Evolutionary conservation across 2,329 filamentous ascomycete genomes (phyloP).

Genomic region (Magnaporthiopsis incrustans): DNA sequence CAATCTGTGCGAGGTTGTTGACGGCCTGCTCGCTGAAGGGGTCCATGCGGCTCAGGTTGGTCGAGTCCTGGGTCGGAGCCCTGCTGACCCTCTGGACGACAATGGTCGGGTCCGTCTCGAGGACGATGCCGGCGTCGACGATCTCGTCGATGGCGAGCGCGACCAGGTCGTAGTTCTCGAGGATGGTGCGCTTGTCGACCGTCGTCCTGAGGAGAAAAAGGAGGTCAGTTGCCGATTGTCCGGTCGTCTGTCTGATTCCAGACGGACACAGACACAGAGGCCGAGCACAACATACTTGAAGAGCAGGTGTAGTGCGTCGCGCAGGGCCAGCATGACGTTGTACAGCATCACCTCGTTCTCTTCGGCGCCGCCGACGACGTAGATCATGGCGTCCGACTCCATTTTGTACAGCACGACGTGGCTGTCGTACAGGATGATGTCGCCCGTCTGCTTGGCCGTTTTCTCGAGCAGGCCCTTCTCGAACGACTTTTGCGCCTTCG

Average conservation of each 20-base stretch:
- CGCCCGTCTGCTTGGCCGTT: slow-evolving; percentile 87
- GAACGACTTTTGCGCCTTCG: slow-evolving; percentile 93
- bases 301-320: slow-evolving; percentile 82
- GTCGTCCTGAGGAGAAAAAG: slow-evolving; percentile 57
- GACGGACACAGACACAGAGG: background rate
- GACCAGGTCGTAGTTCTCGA: slow-evolving; percentile 97
- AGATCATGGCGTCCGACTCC: slow-evolving; percentile 91
- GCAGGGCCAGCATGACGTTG: slow-evolving; percentile 83
- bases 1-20: slow-evolving; percentile 88
- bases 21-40: slow-evolving; percentile 84
- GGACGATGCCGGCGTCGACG: slow-evolving; percentile 88
- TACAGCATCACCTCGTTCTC: slow-evolving; percentile 98
- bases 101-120: slow-evolving; percentile 94
- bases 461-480: slow-evolving; percentile 95
- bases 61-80: slow-evolving; percentile 75
- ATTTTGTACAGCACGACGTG: slow-evolving; percentile 95
- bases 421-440: slow-evolving; percentile 97
- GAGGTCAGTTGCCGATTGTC: background rate
- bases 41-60: slow-evolving; percentile 88
- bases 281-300: slow-evolving; percentile 61
- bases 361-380: slow-evolving; percentile 82
- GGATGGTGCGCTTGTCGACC: slow-evolving; percentile 93
- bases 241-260: background rate
- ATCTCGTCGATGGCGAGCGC: slow-evolving; percentile 93
- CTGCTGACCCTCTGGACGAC: slow-evolving; percentile 88